Conservation (phyloP, 2,329 filamentous ascomycete species). For the Lasiodiplodia sp. region DNA sequence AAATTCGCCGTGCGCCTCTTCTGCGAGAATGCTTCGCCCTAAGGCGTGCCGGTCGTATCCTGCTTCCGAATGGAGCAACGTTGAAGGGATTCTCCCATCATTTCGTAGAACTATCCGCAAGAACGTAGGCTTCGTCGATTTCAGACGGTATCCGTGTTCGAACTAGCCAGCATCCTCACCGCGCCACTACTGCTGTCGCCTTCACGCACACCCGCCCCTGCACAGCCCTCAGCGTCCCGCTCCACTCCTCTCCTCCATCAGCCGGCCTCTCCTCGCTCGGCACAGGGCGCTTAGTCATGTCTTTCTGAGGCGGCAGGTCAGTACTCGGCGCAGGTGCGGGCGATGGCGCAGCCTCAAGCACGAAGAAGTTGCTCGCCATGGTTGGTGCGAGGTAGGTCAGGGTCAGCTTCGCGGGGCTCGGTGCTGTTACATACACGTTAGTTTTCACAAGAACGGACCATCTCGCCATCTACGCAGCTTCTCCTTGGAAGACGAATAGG, state of each 20-base stretch:
- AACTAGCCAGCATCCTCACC: not conserved
- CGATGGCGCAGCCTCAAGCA: slow-evolving; percentile 60
- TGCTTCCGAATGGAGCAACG: not conserved
- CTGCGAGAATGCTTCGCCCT: not conserved
- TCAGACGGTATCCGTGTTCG: not conserved
- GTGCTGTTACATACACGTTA: not conserved
- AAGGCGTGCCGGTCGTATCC: not conserved
- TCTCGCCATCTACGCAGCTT: too few species aligned
- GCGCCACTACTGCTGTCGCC: slow-evolving; percentile 49
- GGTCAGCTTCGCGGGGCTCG: slow-evolving; percentile 41
- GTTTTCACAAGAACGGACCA: not conserved
- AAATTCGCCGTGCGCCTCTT: not conserved
- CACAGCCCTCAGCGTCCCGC: slow-evolving; percentile 60
- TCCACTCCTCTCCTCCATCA: slow-evolving; percentile 54
- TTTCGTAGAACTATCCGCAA: not conserved
- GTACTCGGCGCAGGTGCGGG: slow-evolving; percentile 38
- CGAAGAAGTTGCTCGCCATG: slow-evolving; percentile 67
- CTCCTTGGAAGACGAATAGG: not conserved
- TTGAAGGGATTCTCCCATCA: not conserved
- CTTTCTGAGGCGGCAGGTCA: slow-evolving; percentile 43
- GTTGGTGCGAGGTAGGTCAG: slow-evolving; percentile 70
- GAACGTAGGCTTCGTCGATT: not conserved
- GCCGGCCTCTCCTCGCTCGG: slow-evolving; percentile 34
- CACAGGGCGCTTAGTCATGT: slow-evolving; percentile 45
- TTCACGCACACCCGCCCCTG: slow-evolving; percentile 65